A percentile compares a stretch with the other conserved stretches of the same genome.
Evolutionary conservation across 768 basidiomycete genomes (phyloP).

Genomic region (Asterophora lycoperdoides): DNA sequence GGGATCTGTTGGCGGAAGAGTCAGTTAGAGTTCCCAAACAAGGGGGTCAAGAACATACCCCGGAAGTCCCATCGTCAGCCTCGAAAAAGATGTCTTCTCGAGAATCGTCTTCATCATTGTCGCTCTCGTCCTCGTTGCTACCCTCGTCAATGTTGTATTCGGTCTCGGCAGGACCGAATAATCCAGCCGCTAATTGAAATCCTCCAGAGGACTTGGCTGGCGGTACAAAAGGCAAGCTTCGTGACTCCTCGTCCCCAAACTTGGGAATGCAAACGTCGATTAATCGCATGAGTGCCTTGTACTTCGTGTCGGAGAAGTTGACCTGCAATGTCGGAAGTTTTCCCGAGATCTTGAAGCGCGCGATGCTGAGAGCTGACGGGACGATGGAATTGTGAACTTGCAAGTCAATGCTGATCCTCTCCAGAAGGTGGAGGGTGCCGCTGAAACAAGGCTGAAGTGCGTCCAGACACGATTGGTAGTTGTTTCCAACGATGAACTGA

Average conservation of each 20-base stretch:
- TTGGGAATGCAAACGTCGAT: slow-evolving; percentile 88
- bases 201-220: slow-evolving; percentile 23
- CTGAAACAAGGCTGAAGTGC: slow-evolving; percentile 60
- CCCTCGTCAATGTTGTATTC: slow-evolving; percentile 72
- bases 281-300: slow-evolving; percentile 87
- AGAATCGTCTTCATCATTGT: slow-evolving; percentile 31
- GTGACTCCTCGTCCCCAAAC: slow-evolving; percentile 48
- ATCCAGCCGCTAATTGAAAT: slow-evolving; percentile 50
- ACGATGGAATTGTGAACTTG: slow-evolving; percentile 92
- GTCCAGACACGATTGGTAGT: slow-evolving; percentile 74
- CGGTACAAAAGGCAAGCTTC: slow-evolving; percentile 13
- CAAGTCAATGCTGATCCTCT: slow-evolving; percentile 87
- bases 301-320: slow-evolving; percentile 88
- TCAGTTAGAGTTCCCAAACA: background rate
- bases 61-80: slow-evolving; percentile 55
- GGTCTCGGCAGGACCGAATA: slow-evolving; percentile 49
- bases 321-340: slow-evolving; percentile 82
- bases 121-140: slow-evolving; percentile 43
- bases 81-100: slow-evolving; percentile 65
- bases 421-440: slow-evolving; percentile 79
- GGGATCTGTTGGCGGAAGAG: slow-evolving; percentile 26
- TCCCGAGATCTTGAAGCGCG: slow-evolving; percentile 88
- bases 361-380: slow-evolving; percentile 72
- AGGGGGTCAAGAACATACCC: slow-evolving; percentile 35
- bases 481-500: slow-evolving; percentile 86